These are phyloP conservation scores for Colletotrichum sp. DNA, from an alignment of 2,329 filamentous ascomycete genomes.

Conservation along the genomic window DNA sequence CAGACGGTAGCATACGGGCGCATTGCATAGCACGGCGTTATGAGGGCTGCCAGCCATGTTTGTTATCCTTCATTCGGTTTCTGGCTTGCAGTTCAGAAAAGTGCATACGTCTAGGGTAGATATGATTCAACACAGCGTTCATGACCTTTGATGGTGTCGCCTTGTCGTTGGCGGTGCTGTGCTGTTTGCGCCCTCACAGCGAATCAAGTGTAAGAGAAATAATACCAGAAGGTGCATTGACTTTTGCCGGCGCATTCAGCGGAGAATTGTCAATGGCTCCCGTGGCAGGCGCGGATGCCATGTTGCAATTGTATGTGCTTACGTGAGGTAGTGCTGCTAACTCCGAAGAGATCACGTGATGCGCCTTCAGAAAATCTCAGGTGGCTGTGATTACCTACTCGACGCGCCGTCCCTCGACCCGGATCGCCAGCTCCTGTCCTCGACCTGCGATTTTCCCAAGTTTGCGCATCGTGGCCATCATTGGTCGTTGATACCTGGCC, in stretches of 20 bases:
- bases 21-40: conserved; percentile 29
- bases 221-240: not conserved
- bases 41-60: conserved; percentile 7
- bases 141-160: not conserved
- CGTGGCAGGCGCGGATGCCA: not conserved
- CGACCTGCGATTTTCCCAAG: conserved; percentile 13
- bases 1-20: not conserved
- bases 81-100: not conserved
- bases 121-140: not conserved
- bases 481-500: conserved; percentile 18
- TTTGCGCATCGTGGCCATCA: conserved; percentile 22
- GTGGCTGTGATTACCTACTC: not conserved
- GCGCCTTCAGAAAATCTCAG: not conserved
- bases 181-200: not conserved
- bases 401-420: conserved; percentile 14
- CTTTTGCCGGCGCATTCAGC: not conserved
- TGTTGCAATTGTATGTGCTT: not conserved
- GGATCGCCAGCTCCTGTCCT: not conserved
- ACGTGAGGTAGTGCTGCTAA: not conserved
- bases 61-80: not conserved
- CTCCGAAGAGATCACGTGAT: not conserved
- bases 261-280: not conserved
- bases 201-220: conserved; percentile 4
- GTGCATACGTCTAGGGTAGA: not conserved
- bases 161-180: not conserved